Conservation (phyloP, 768 basidiomycete genomes). For the Pisolithus microcarpus region DNA sequence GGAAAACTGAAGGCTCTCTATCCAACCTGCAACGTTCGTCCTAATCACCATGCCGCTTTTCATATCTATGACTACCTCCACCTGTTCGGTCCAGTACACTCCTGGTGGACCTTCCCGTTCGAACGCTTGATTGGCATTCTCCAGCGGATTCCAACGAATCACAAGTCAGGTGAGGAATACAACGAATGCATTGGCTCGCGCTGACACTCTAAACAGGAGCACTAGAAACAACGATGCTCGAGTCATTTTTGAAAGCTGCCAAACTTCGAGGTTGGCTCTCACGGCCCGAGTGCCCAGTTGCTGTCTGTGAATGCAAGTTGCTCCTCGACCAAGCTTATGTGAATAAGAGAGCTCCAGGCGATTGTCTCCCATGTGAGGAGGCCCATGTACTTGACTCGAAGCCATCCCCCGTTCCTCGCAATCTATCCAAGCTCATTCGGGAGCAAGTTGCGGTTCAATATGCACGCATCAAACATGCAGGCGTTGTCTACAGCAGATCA, state of each 20-base stretch:
- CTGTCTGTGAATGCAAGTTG: no score
- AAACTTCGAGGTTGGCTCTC: no score
- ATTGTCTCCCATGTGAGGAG: no score
- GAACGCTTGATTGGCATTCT: constrained; percentile 32
- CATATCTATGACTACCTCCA: constrained; percentile 27
- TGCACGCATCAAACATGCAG: neutral
- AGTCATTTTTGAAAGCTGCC: no score
- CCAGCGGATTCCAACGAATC: constrained; percentile 28
- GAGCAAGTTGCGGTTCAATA: neutral
- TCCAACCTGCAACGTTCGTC: neutral
- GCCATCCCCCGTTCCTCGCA: neutral
- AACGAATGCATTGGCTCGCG: no score
- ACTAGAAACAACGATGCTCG: no score
- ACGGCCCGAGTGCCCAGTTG: no score
- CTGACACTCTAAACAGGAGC: no score
- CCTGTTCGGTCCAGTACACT: constrained; percentile 29
- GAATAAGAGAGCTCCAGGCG: no score
- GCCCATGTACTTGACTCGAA: neutral
- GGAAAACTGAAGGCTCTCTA: no score
- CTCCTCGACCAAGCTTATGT: no score
- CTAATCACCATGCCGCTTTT: constrained; percentile 26
- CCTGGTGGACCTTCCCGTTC: constrained; percentile 36
- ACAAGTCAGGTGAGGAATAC: constrained; percentile 17
- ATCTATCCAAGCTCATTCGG: neutral
- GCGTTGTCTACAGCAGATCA: neutral